Conservation (phyloP, 108 stramenopile species). For the Aurantiochytrium sp. region DNA sequence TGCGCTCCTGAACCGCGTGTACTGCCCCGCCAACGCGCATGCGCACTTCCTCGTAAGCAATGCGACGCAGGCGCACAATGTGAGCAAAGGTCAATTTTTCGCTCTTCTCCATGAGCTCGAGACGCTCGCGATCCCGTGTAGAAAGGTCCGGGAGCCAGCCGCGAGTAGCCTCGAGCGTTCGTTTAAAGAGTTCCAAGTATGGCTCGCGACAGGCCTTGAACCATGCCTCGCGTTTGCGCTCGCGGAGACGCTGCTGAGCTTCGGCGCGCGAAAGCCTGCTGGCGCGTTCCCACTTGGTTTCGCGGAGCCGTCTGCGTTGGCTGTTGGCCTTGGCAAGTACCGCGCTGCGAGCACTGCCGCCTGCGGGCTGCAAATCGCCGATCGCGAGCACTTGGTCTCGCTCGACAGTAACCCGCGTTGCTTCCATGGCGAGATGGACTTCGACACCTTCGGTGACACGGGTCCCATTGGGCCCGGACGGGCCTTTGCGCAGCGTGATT, state of each 20-base stretch:
- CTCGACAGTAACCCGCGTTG: background rate
- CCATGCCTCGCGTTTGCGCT: background rate
- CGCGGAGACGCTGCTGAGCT: background rate
- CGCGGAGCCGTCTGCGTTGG: background rate
- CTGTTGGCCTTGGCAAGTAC: background rate
- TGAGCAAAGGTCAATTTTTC: background rate
- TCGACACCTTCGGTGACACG: background rate
- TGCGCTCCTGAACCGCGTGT: background rate
- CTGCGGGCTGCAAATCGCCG: background rate
- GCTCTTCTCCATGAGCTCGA: background rate
- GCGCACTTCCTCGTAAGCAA: slow-evolving; percentile 1
- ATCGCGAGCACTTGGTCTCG: background rate
- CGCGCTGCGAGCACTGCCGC: background rate
- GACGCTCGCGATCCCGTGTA: background rate
- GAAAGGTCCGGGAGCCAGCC: background rate
- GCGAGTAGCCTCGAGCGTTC: background rate
- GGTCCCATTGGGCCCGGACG: background rate
- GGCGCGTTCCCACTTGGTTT: background rate
- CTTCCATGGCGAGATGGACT: background rate
- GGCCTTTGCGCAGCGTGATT: background rate
- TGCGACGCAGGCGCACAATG: background rate
- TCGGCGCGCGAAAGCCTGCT: background rate
- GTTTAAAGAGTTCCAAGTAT: background rate
- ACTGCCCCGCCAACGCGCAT: background rate
- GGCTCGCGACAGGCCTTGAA: background rate